Evolutionary conservation across 495 filamentous ascomycete species (phyloP).

Genomic region (Cercophora samala): DNA sequence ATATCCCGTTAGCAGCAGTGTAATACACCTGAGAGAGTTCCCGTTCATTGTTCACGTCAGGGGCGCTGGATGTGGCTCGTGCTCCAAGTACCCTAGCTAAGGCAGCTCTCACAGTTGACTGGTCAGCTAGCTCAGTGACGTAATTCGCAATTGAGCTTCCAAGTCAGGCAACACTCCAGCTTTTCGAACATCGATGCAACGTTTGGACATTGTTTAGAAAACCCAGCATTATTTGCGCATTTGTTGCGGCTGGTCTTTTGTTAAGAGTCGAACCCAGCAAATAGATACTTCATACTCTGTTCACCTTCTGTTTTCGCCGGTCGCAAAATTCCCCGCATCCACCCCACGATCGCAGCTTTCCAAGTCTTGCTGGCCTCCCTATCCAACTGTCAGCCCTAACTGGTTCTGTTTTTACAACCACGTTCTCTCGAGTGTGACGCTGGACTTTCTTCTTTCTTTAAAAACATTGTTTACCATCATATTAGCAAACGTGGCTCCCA

Average conservation of each 20-base stretch:
- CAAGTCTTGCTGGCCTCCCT: background rate
- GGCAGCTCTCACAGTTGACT: background rate
- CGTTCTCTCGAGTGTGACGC: background rate
- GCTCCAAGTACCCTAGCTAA: background rate
- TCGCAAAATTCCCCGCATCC: background rate
- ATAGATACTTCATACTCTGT: background rate
- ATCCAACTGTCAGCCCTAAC: background rate
- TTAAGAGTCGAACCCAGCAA: background rate
- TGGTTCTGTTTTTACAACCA: background rate
- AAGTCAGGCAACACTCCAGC: background rate
- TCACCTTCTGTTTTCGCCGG: background rate
- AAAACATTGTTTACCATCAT: background rate
- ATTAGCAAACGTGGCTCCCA: constrained; percentile 27
- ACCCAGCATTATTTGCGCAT: background rate
- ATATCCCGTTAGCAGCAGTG: constrained; percentile 12
- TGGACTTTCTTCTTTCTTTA: background rate
- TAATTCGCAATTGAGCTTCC: background rate
- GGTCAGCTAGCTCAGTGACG: background rate
- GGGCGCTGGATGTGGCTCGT: background rate
- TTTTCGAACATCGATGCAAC: background rate
- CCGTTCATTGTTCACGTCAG: background rate
- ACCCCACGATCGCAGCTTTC: background rate
- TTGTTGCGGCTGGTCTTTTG: background rate
- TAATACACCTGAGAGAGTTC: background rate
- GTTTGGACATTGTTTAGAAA: background rate